A percentile compares a stretch with the other conserved stretches of the same genome.
Conservation (phyloP, 345 rosid species). For the Populus pruinosa region DNA sequence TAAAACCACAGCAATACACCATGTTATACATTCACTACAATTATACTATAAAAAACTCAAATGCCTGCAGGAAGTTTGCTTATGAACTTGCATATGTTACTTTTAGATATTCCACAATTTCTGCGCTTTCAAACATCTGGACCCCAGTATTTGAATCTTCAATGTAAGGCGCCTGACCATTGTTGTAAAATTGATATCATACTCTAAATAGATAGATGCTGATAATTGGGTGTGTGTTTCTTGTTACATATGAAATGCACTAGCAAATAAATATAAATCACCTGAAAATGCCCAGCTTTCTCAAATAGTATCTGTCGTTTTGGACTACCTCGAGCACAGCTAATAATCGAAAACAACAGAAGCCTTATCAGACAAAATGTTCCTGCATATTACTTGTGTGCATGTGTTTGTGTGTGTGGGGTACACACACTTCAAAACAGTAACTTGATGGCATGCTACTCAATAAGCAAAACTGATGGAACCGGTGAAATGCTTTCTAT, state of each 20-base stretch:
- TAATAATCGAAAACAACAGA: slow-evolving; percentile 19
- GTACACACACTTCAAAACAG: background rate
- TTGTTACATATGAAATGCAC: background rate
- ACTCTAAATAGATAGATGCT: background rate
- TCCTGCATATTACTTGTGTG: too few relatives aligned
- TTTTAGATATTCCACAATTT: slow-evolving; percentile 69
- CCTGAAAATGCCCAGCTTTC: slow-evolving; percentile 79
- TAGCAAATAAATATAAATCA: slow-evolving; percentile 7
- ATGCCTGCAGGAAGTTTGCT: slow-evolving; percentile 1
- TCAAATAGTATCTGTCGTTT: slow-evolving; percentile 59
- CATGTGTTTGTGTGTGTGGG: background rate
- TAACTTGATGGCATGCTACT: background rate
- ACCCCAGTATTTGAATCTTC: slow-evolving; percentile 95
- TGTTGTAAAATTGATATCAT: background rate
- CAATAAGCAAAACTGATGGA: background rate
- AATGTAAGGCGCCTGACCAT: slow-evolving; percentile 70
- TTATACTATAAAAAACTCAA: slow-evolving; percentile 1
- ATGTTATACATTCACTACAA: background rate
- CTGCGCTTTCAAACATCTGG: slow-evolving; percentile 91
- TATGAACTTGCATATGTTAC: slow-evolving; percentile 65
- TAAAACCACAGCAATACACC: background rate
- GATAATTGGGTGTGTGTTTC: background rate
- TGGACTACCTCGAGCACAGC: slow-evolving; percentile 89
- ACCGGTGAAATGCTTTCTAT: background rate
- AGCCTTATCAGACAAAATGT: background rate